Conservation (phyloP, 208 protist genomes). For the Acanthamoeba triangularis region DNA sequence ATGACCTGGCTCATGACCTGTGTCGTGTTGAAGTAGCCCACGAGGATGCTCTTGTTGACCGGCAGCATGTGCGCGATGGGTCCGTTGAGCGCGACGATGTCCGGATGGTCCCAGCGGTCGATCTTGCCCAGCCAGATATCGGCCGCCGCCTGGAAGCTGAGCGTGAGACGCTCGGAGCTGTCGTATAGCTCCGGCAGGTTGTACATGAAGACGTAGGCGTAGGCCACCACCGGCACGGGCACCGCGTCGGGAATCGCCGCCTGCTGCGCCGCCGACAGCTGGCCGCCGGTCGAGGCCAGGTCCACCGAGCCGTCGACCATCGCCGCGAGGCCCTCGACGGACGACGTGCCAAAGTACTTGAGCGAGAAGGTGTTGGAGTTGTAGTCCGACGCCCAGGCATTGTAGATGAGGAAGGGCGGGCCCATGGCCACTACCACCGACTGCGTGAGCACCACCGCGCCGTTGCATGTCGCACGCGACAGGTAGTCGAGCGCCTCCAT, state of each 20-base stretch:
- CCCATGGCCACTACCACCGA: background rate
- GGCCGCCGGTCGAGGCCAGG: background rate
- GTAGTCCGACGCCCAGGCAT: background rate
- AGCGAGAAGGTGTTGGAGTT: background rate
- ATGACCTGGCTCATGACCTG: background rate
- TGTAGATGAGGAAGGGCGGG: background rate
- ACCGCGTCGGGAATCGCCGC: background rate
- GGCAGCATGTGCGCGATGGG: background rate
- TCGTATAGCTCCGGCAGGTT: background rate
- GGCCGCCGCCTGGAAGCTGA: background rate
- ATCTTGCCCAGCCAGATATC: background rate
- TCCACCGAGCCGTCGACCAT: background rate
- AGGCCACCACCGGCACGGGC: background rate
- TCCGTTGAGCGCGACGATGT: background rate
- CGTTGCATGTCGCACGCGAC: background rate
- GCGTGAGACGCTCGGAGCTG: background rate
- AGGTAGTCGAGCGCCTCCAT: background rate
- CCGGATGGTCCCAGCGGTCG: background rate
- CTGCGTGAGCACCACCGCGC: background rate
- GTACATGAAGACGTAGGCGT: background rate
- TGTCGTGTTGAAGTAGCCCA: constrained; percentile 1
- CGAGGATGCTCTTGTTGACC: background rate
- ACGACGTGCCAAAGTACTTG: background rate
- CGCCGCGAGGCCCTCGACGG: background rate
- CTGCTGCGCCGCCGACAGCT: background rate